These are phyloP conservation scores for Closterium sp. DNA, from an alignment of 139 green algal species.

Conservation along the genomic window DNA sequence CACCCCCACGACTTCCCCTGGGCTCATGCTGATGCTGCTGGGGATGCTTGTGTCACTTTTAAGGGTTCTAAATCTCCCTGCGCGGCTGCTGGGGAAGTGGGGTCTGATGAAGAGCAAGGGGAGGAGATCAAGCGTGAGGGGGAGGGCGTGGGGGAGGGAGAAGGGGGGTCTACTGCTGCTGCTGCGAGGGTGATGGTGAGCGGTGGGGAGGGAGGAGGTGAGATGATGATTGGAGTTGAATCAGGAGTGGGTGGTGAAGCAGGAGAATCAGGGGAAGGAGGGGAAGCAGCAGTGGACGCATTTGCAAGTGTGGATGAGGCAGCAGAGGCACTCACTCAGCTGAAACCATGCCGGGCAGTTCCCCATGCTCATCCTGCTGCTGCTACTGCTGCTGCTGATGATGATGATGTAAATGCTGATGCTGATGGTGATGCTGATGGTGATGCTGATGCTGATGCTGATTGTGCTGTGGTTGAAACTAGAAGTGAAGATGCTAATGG, in stretches of 20 bases:
- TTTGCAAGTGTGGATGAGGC: not conserved
- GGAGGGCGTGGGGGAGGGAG: slow-evolving; percentile 9
- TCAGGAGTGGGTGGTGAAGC: no score
- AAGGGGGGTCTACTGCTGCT: not conserved
- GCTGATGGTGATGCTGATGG: not conserved
- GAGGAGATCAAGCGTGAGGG: not conserved
- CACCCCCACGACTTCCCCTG: slow-evolving; percentile 1
- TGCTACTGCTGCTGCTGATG: not conserved
- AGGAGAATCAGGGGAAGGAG: not conserved
- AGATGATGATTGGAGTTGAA: no score
- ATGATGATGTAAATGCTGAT: not conserved
- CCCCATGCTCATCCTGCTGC: not conserved
- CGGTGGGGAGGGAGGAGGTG: not conserved
- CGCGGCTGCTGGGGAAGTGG: no score
- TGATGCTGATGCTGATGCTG: not conserved
- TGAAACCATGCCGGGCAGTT: not conserved
- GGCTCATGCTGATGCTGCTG: not conserved
- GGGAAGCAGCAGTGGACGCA: not conserved
- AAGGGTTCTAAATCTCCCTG: no score
- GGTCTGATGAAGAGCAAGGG: no score
- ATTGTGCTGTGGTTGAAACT: not conserved
- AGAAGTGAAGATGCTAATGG: not conserved
- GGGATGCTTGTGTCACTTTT: not conserved
- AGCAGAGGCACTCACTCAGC: not conserved
- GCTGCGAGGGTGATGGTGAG: not conserved